Evolutionary conservation across 805 yeast genomes (phyloP).

Genomic region (Komagataella phaffii): DNA sequence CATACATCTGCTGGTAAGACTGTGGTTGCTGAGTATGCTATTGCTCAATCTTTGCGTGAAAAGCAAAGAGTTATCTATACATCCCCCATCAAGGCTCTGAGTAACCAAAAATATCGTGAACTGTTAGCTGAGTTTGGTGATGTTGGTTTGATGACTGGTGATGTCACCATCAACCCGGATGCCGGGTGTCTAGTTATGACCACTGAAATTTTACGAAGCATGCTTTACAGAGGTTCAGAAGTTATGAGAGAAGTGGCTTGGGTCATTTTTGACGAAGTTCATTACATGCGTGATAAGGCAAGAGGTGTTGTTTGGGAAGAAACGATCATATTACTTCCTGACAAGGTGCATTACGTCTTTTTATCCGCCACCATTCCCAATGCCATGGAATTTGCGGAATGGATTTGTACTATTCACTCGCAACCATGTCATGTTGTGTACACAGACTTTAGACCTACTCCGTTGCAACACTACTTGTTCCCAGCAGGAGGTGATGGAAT

Average conservation of each 20-base stretch:
- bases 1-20: slow-evolving; percentile 97
- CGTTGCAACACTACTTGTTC: slow-evolving; percentile 90
- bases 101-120: slow-evolving; percentile 91
- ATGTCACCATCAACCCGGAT: slow-evolving; percentile 95
- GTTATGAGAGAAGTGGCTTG: slow-evolving; percentile 98
- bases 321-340: slow-evolving; percentile 89
- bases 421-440: slow-evolving; percentile 99
- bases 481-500: slow-evolving; percentile 99
- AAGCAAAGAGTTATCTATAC: slow-evolving; percentile 93
- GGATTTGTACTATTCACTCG: slow-evolving; percentile 90
- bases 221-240: slow-evolving; percentile 96
- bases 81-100: slow-evolving; percentile 88
- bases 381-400: slow-evolving; percentile 96
- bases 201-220: slow-evolving; percentile 91
- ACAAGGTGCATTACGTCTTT: slow-evolving; percentile 88
- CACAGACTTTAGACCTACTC: slow-evolving; percentile 98
- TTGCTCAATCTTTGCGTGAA: slow-evolving; percentile 84
- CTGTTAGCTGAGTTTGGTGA: slow-evolving; percentile 87
- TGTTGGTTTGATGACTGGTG: slow-evolving; percentile 98
- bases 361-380: slow-evolving; percentile 95
- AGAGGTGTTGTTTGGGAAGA: slow-evolving; percentile 99
- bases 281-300: slow-evolving; percentile 94
- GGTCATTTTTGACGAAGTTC: slow-evolving; percentile 97
- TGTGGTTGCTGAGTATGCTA: slow-evolving; percentile 94
- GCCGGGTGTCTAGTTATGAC: slow-evolving; percentile 99